A percentile compares a stretch with the other conserved stretches of the same genome.
These are phyloP conservation scores for Paracoccidioides brasiliensis DNA, from an alignment of 2,329 filamentous ascomycete genomes.

Conservation along the genomic window DNA sequence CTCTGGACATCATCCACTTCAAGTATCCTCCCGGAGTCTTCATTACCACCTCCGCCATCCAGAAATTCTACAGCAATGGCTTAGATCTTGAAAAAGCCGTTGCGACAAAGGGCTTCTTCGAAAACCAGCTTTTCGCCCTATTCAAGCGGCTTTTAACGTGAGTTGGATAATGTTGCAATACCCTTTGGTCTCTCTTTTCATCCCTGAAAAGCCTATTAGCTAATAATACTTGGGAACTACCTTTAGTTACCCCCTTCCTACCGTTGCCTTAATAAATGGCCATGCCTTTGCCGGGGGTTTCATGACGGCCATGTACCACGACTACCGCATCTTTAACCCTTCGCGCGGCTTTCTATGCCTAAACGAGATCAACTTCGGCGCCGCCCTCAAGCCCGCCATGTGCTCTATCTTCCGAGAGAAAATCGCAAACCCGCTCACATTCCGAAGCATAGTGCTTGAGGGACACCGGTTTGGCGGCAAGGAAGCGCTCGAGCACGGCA, in stretches of 20 bases:
- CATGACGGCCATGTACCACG: constrained; percentile 70
- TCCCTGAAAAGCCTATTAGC: not conserved
- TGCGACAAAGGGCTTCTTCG: constrained; percentile 47
- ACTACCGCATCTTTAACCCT: constrained; percentile 67
- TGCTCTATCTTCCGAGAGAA: constrained; percentile 61
- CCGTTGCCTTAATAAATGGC: constrained; percentile 63
- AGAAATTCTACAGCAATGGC: constrained; percentile 74
- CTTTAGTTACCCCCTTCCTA: constrained; percentile 61
- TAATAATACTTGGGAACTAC: not conserved
- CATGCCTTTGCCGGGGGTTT: constrained; percentile 73
- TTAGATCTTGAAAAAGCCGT: constrained; percentile 61
- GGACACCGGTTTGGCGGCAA: constrained; percentile 52
- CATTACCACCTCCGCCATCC: constrained; percentile 59
- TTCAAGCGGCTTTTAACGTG: constrained; percentile 52
- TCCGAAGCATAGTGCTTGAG: constrained; percentile 58
- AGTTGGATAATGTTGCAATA: constrained; percentile 8
- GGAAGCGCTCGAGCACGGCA: constrained; percentile 50
- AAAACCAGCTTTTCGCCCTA: constrained; percentile 47
- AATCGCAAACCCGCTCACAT: constrained; percentile 38
- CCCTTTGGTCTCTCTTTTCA: constrained; percentile 1
- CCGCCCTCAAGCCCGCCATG: constrained; percentile 63
- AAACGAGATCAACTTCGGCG: constrained; percentile 71
- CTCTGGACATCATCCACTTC: constrained; percentile 63
- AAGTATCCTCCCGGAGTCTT: constrained; percentile 57
- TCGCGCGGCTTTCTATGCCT: constrained; percentile 60